These are phyloP conservation scores for Dacryopinax spathularia DNA, from an alignment of 768 basidiomycete genomes.

Conservation along the genomic window DNA sequence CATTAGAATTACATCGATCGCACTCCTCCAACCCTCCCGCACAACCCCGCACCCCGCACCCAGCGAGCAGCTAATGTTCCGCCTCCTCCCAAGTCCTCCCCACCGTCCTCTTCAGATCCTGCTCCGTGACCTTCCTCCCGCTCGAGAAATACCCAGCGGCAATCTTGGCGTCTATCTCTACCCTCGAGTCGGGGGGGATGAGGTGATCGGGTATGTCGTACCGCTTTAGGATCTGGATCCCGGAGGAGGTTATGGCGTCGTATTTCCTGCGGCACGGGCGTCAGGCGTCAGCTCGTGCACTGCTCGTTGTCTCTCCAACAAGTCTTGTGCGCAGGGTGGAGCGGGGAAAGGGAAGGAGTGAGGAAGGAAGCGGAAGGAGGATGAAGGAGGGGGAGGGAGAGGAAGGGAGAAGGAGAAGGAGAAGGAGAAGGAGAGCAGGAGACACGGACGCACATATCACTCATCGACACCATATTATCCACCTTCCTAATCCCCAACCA, in stretches of 20 bases:
- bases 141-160: conserved; percentile 85
- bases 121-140: conserved; percentile 60
- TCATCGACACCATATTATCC: conserved; percentile 81
- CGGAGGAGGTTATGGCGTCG: conserved; percentile 79
- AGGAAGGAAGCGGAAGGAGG: neutral
- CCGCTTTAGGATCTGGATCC: conserved; percentile 63
- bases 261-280: conserved; percentile 70
- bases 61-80: conserved; percentile 47
- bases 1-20: too few species aligned
- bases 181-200: conserved; percentile 76
- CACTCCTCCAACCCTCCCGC: too few species aligned
- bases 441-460: conserved; percentile 47
- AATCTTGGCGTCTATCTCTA: conserved; percentile 95
- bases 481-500: conserved; percentile 89
- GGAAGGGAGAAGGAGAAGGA: neutral
- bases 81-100: conserved; percentile 85
- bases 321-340: too few species aligned
- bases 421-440: too few species aligned
- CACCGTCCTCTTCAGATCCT: conserved; percentile 71
- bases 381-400: neutral
- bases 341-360: too few species aligned
- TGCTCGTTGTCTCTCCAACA: neutral
- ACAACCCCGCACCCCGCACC: neutral
- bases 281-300: conserved; percentile 8
- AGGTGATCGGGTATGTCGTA: conserved; percentile 88